Evolutionary conservation across 2,329 filamentous ascomycete species (phyloP), one percentile per base, ranked within the genome.

Genomic region (Cladosporium cucumerinum): DNA sequence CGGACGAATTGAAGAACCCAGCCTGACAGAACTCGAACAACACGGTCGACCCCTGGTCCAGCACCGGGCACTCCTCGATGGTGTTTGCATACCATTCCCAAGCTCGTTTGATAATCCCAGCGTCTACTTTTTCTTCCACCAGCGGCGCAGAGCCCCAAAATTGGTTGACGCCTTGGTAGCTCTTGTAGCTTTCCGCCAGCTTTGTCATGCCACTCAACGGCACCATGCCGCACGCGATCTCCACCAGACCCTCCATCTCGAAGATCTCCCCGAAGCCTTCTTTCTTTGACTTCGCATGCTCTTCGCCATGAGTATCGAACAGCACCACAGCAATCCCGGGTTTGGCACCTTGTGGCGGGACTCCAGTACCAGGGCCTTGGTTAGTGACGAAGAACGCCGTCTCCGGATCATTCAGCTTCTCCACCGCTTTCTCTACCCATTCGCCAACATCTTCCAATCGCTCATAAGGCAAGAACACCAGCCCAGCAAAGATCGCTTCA

Each of bases 301-400:
- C 69, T 59, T 74, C 72, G 4, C 75, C 74, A 55, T 72, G 63
- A 16, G 74, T 70, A 66, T 76, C 75, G 61, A 72, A 73, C 6
- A 74, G 64, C 49, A 74, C 66, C n/a, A 76, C 62, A 1, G 64
- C 66, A 11, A 76, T 66, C 6, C 68, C 68, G 5, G 69, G 69
- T 25, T 66, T 67, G 11, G 66, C 54, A 26, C 69, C 70, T 60
- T 68, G 67, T 23, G 69, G 59, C n/a, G 68, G 61, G 36, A 65
- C 54, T 10, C 72, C 66, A 67, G 71, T 65, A 7, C 71, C 65
- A 21, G 71, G 57, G 28, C 73, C 67, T 69, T 68, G 55, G 51
- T 72, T 72, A 48, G 71, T 65, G 48, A 76, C 68, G 26, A 73
- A 72, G 69, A 75, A 72, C 4, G 74, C 73, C 10, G 72, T 46